Base-by-base conservation (phyloP, 768 basidiomycete genomes). In the Chalciporus piperatus region DNA sequence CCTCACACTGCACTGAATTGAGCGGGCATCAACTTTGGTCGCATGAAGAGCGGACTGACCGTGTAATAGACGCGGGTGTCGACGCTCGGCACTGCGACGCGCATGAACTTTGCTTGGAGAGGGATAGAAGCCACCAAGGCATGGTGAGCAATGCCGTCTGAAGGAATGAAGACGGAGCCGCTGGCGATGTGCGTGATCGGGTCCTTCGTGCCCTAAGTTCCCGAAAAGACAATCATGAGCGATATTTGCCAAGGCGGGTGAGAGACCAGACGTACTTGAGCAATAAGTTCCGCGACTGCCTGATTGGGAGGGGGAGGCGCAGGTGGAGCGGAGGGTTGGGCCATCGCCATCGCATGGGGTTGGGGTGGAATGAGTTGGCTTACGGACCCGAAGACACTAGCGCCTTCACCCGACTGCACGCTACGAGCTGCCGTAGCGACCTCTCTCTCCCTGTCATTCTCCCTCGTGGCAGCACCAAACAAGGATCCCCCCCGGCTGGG, bases 111-210 rank as follows among this genome's bases (percentile, higher is more conserved):
- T 0, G 54, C 63, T 6, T 56, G 54, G 7, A 67, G 48, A 27
- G 58, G 43, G 12, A 66, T 41, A 10, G 62, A 60, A 19, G 66
- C 51, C 12, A 66, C 58, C 20, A 65, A 40, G 3, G 60, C 44
- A 32, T 62, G 58, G 47, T 60, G 58, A 4, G 23, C 45, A 37
- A 44, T 35, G 3, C 28, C 28, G 13, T 47, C 52, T 9, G 61
- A 57, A 20, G 64, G 58, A 16, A 66, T 44, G 9, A 54, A 56
- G 10, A 51, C 48, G 7, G n/a, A 45, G 23, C 58, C 50, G 3
- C 30, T 54, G 2, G 61, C 50, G 10, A 50, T 35, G 20, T 60
- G 63, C 0, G 60, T 66, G 38, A 66, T 49, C 7, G 60, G 47
- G 52, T 58, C 51, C 41, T 60, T 60, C 45, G 22, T 41, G 22